A percentile compares a stretch with the other conserved stretches of the same genome.
These are phyloP conservation scores for Gastrolobium bilobum DNA, from an alignment of 306 rosid species.

Conservation along the genomic window DNA sequence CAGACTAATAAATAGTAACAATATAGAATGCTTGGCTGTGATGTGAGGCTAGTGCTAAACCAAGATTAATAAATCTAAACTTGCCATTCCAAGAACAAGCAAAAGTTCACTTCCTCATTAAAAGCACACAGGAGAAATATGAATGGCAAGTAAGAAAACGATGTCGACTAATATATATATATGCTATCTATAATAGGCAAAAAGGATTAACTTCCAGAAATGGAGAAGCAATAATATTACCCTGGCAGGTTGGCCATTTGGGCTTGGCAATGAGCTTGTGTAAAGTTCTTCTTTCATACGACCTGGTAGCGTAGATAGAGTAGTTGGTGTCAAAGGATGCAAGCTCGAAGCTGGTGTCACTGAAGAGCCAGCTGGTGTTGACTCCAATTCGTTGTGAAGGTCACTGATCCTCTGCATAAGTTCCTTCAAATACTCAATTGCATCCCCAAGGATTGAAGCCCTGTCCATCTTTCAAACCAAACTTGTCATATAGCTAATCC, in stretches of 20 bases:
- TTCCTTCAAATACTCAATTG: constrained; percentile 93
- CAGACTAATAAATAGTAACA: not conserved
- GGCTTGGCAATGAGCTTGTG: constrained; percentile 81
- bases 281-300: constrained; percentile 89
- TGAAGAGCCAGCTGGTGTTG: constrained; percentile 71
- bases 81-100: not conserved
- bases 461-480: constrained; percentile 83
- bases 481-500: constrained; percentile 10
- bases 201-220: no score
- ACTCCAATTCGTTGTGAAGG: constrained; percentile 87
- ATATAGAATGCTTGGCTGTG: no score
- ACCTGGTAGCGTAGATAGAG: constrained; percentile 71
- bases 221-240: constrained; percentile 51
- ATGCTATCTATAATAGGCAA: no score
- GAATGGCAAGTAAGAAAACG: not conserved
- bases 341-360: constrained; percentile 72
- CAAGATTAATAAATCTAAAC: not conserved
- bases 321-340: constrained; percentile 82
- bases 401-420: constrained; percentile 89
- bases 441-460: constrained; percentile 98
- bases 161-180: no score
- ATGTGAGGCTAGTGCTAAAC: not conserved
- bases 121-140: not conserved
- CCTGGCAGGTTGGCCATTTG: constrained; percentile 85
- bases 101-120: not conserved